Base-by-base conservation (phyloP, 441 rosid genomes). In the Brassica balearica region DNA sequence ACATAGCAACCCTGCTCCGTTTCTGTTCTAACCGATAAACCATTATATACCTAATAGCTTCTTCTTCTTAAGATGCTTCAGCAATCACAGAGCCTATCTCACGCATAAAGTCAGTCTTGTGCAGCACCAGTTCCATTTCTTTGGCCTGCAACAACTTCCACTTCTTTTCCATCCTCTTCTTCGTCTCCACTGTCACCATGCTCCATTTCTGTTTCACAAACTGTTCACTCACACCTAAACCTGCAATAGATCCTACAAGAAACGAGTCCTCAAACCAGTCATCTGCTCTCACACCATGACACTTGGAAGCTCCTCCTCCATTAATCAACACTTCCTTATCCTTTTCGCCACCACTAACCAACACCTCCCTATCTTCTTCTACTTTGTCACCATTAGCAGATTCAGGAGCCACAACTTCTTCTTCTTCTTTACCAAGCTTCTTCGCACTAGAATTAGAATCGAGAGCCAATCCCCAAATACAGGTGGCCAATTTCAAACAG, bases 381-480 rank as follows among this genome's bases (percentile, higher is more conserved):
- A 1, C 63, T 0, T 56, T 56, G 1, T 19, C 27, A 56, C 61
- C 61, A 48, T 2, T 48, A 48, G 11, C 53, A 22, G 23, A 22
- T 22, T 22, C 23, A 22, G 23, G 23, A 22, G 23, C 23, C 23
- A 22, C 23, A 22, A 22, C 22, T 43, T 66, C 3, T 29, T 20
- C 70, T 66, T 15, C 34, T 6, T 8, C 11, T 27, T 2, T 23
- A 38, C 29, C 55, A 22, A 22, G 23, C 65, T 23, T 60, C 65
- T 60, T 62, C 20, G 27, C 66, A 62, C 19, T 19, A 19, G 19
- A 19, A 19, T 62, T 27, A 62, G 66, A 27, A 2, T 27, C 7
- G 17, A 58, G 27, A 60, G 11, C 65, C 10, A 77, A 5, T 8
- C 86, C 84, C 91, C 87, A 89, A 5, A 89, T 65, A 53, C 63